phyloP scores from a whole-genome alignment of 257 asterid genomes.

The Cinchona pubescens region DNA sequence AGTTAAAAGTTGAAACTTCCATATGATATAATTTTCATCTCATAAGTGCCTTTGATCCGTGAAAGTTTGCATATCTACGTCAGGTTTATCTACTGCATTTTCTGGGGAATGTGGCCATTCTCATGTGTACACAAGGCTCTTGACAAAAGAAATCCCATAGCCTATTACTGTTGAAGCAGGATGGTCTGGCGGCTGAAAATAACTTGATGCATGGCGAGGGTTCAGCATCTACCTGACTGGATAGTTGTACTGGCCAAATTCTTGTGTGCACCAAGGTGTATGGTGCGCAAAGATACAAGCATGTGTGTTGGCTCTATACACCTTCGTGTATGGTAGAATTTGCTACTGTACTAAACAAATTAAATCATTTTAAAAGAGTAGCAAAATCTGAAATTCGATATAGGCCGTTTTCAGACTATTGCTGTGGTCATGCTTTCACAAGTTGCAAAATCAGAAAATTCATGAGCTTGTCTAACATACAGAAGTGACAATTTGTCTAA shows the following conservation, averaged over 20 bases:
- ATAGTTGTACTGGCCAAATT: neutral
- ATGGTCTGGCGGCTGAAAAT: conserved; percentile 43
- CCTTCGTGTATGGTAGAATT: too few relatives aligned
- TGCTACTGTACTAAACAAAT: too few relatives aligned
- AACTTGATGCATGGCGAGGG: neutral
- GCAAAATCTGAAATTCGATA: neutral
- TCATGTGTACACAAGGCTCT: neutral
- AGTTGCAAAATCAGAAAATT: neutral
- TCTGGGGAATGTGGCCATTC: neutral
- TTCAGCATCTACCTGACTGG: neutral
- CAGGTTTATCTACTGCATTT: neutral
- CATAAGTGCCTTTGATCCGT: neutral
- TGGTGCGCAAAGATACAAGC: too few relatives aligned
- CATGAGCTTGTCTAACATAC: neutral
- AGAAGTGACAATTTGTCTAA: neutral
- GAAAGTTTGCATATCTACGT: neutral
- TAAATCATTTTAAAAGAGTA: too few relatives aligned
- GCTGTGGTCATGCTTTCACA: neutral
- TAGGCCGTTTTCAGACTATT: neutral
- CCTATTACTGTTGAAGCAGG: conserved; percentile 34
- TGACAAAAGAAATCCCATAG: conserved; percentile 15
- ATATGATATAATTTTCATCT: neutral
- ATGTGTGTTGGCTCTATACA: too few relatives aligned
- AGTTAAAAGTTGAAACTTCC: neutral
- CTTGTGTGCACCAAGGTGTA: too few relatives aligned